Percentiles rank a stretch among this genome's conserved stretches.
phyloP scores from a whole-genome alignment of 148 eudicot species.

The Silene conica region DNA sequence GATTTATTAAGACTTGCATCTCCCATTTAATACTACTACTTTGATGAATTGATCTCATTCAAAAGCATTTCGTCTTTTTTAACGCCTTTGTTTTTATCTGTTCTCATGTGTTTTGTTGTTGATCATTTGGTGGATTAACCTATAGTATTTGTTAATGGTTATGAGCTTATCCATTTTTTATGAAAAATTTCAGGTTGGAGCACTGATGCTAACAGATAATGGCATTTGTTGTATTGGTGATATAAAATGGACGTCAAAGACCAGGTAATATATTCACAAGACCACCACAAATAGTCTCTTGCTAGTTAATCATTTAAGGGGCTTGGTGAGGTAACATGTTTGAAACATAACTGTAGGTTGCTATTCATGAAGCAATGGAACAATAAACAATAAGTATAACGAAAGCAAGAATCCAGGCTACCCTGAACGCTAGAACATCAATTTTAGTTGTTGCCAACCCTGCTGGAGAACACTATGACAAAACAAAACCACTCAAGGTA shows the following conservation, averaged over 20 bases:
- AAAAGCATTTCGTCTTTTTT: not conserved
- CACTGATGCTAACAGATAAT: conserved; percentile 97
- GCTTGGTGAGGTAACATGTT: conserved; percentile 11
- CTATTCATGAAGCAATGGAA: conserved; percentile 99
- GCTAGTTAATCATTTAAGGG: not conserved
- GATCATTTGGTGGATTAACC: not conserved
- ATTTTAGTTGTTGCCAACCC: conserved; percentile 99
- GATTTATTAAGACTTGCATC: not conserved
- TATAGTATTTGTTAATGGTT: conserved; percentile 15
- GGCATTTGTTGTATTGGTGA: conserved; percentile 98
- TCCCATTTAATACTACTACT: not conserved
- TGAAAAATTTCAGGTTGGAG: conserved; percentile 71
- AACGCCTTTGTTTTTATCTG: not conserved
- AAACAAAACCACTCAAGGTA: conserved; percentile 93
- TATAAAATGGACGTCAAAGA: conserved; percentile 97
- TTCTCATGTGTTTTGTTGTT: not conserved
- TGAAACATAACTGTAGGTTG: conserved; percentile 51
- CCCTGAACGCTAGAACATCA: conserved; percentile 91
- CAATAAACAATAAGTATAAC: conserved; percentile 99
- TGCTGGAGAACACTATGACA: conserved; percentile 93
- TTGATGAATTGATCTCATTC: not conserved
- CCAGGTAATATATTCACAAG: conserved; percentile 50
- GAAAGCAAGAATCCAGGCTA: conserved; percentile 98
- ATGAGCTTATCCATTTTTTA: conserved; percentile 25
- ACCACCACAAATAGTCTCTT: not conserved